Base-by-base conservation (phyloP, 352 stramenopile genomes). In the Pythium biforme region DNA sequence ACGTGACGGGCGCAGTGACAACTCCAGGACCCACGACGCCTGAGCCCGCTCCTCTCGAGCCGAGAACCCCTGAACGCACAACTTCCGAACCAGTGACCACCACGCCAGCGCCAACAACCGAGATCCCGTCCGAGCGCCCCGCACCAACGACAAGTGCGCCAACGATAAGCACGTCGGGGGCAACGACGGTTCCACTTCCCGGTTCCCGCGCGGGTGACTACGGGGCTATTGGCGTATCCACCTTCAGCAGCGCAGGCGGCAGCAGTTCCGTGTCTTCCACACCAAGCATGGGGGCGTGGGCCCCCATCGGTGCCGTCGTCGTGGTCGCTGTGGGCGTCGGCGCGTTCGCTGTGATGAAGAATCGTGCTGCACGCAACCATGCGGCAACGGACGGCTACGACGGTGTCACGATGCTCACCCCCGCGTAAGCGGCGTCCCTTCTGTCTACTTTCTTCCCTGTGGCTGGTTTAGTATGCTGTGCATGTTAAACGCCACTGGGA, bases 381-480 rank as follows among this genome's bases (percentile, higher is more conserved):
- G 9, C 37, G 9, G 6, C 12, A 12, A 43, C 17, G 6, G 37
- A 43, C 37, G 37, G 37, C 37, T 54, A 37, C 47, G 27, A 22
- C 23, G 47, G 27, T 15, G 47, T 26, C 27, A 29, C 27, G 23
- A 54, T 54, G 47, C 47, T 54, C 47, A 54, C 47, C 25, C 47
- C 47, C 1, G 47, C 47, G 22, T 54, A 37, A 39, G 4, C n/a
- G n/a, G n/a, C n/a, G n/a, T n/a, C n/a, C n/a, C n/a, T n/a, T n/a
- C n/a, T n/a, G n/a, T n/a, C n/a, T n/a, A n/a, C n/a, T n/a, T n/a
- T n/a, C n/a, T n/a, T n/a, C n/a, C n/a, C n/a, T n/a, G n/a, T n/a
- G n/a, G n/a, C n/a, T n/a, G n/a, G n/a, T n/a, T n/a, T n/a, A n/a
- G n/a, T n/a, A n/a, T n/a, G n/a, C n/a, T n/a, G n/a, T n/a, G n/a